Conservation (phyloP, 2,329 filamentous ascomycete genomes). For the Arthrobotrys conoides region DNA sequence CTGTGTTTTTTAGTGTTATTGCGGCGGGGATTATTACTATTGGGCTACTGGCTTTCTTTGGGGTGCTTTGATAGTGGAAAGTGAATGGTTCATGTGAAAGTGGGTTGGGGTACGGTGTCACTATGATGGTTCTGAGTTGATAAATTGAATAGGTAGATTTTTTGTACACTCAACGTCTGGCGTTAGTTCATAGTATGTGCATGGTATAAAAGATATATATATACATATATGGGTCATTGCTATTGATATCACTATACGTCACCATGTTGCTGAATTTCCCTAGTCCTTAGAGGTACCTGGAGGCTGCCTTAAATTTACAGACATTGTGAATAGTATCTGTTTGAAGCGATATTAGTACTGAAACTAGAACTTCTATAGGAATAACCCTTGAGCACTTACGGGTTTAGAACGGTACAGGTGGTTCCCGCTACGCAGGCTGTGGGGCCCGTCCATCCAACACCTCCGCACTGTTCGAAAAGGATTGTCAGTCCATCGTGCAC, state of each 20-base stretch:
- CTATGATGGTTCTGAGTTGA: not conserved
- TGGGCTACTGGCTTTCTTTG: slow-evolving; percentile 38
- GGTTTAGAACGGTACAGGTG: slow-evolving; percentile 19
- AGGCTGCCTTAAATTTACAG: not conserved
- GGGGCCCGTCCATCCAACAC: slow-evolving; percentile 38
- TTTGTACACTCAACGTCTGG: slow-evolving; percentile 17
- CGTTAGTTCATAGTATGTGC: slow-evolving; percentile 32
- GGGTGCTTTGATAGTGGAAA: not conserved
- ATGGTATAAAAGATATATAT: slow-evolving; percentile 46
- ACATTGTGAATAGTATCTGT: slow-evolving; percentile 53
- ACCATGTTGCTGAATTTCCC: not conserved
- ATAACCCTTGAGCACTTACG: slow-evolving; percentile 24
- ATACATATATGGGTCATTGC: not conserved
- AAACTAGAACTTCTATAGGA: not conserved
- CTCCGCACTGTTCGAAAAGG: slow-evolving; percentile 26
- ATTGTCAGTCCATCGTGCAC: not conserved
- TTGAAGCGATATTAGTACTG: not conserved
- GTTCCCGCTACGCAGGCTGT: slow-evolving; percentile 37
- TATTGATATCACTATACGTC: not conserved
- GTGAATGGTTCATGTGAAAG: no score
- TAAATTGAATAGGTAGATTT: not conserved
- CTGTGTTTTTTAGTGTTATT: slow-evolving; percentile 38
- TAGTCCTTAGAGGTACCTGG: not conserved
- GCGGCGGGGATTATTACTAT: slow-evolving; percentile 37
- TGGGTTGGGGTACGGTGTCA: not conserved